Evolutionary conservation across 2,329 filamentous ascomycete species (phyloP).

Genomic region (Aspergillus candidus): DNA sequence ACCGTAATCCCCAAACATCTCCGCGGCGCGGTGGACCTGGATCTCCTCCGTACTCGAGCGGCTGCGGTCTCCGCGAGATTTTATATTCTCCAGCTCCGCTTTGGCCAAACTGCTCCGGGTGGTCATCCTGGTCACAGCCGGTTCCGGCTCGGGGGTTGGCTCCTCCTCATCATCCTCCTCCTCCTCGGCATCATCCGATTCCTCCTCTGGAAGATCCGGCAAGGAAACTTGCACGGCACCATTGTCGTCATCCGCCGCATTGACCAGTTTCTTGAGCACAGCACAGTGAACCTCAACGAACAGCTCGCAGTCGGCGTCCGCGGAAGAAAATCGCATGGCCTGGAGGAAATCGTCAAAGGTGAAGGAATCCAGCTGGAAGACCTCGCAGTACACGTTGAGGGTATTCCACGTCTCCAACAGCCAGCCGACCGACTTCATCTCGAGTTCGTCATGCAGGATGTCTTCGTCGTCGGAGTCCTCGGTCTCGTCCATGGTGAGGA

Average conservation of each 20-base stretch:
- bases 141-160: constrained; percentile 65
- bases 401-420: constrained; percentile 94
- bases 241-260: constrained; percentile 61
- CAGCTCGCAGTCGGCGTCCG: constrained; percentile 71
- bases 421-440: constrained; percentile 78
- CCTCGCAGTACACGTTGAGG: constrained; percentile 94
- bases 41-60: constrained; percentile 29
- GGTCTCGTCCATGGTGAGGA: constrained; percentile 62
- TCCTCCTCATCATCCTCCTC: constrained; percentile 53
- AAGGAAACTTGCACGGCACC: constrained; percentile 74
- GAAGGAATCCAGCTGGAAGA: constrained; percentile 91
- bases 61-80: constrained; percentile 53
- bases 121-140: constrained; percentile 58
- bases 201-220: constrained; percentile 66
- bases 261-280: constrained; percentile 78
- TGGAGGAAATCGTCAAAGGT: constrained; percentile 96
- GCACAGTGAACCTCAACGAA: constrained; percentile 89
- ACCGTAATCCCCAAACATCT: constrained; percentile 65
- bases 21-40: constrained; percentile 54
- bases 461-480: constrained; percentile 44
- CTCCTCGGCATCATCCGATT: constrained; percentile 59
- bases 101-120: constrained; percentile 84
- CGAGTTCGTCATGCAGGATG: constrained; percentile 48
- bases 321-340: constrained; percentile 70
- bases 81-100: constrained; percentile 64